These are phyloP conservation scores for Fusarium liriodendri DNA, from an alignment of 2,329 filamentous ascomycete genomes.

Conservation along the genomic window DNA sequence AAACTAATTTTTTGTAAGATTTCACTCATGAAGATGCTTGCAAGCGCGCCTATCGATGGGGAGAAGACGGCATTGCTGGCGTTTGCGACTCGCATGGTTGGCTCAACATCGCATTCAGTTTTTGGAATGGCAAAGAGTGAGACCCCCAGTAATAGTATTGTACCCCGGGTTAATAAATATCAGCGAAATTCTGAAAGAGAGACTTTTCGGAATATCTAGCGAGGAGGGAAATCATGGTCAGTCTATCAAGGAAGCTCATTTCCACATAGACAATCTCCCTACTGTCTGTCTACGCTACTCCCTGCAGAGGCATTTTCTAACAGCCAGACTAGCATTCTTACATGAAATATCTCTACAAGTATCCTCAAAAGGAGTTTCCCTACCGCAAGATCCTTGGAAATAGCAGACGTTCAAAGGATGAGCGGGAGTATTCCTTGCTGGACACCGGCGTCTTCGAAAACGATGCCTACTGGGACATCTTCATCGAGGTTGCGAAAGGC, in stretches of 20 bases:
- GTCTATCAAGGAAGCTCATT: slow-evolving; percentile 96
- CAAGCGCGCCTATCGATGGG: slow-evolving; percentile 91
- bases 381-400: slow-evolving; percentile 92
- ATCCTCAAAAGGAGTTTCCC: slow-evolving; percentile 90
- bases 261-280: slow-evolving; percentile 95
- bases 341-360: slow-evolving; percentile 99
- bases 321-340: slow-evolving; percentile 79
- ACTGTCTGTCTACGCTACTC: slow-evolving; percentile 40
- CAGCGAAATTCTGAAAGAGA: slow-evolving; percentile 93
- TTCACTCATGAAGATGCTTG: slow-evolving; percentile 94
- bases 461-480: slow-evolving; percentile 94
- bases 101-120: slow-evolving; percentile 94
- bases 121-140: slow-evolving; percentile 98
- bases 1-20: slow-evolving; percentile 63
- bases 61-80: slow-evolving; percentile 95
- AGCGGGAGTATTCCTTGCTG: slow-evolving; percentile 90
- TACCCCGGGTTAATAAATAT: too few species aligned
- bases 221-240: slow-evolving; percentile 97
- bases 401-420: slow-evolving; percentile 76
- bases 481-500: slow-evolving; percentile 96
- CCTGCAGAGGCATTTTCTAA: background rate
- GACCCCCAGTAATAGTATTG: slow-evolving; percentile 13
- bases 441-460: slow-evolving; percentile 92
- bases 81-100: slow-evolving; percentile 90
- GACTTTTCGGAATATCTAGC: slow-evolving; percentile 93